phyloP scores from a whole-genome alignment of 1,284 basidiomycete species.

The Ceratobasidium sp. region DNA sequence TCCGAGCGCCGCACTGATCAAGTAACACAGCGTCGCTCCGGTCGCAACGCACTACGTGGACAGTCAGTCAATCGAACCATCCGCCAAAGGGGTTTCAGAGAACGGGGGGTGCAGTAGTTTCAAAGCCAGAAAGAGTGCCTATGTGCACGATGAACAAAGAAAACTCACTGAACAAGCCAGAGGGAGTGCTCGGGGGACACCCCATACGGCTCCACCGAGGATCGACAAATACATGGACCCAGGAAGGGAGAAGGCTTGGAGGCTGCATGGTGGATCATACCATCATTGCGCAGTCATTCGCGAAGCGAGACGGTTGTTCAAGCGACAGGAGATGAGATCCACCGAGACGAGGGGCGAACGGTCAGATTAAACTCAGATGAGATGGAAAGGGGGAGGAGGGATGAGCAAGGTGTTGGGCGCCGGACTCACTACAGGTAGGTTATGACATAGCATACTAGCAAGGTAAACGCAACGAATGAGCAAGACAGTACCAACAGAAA shows the following conservation, averaged over 20 bases:
- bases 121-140: neutral
- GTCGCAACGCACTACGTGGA: slow-evolving; percentile 78
- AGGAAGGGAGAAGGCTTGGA: slow-evolving; percentile 96
- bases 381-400: slow-evolving; percentile 9
- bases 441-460: slow-evolving; percentile 81
- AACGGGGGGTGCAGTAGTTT: neutral
- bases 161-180: slow-evolving; percentile 80
- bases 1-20: slow-evolving; percentile 88
- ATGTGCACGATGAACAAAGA: neutral
- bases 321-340: slow-evolving; percentile 14
- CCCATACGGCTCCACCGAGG: slow-evolving; percentile 95
- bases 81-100: neutral
- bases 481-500: neutral
- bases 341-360: neutral
- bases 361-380: slow-evolving; percentile 24
- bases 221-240: slow-evolving; percentile 99
- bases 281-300: neutral
- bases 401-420: slow-evolving; percentile 33
- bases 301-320: slow-evolving; percentile 18
- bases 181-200: slow-evolving; percentile 87
- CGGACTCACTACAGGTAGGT: slow-evolving; percentile 91
- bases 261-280: slow-evolving; percentile 61
- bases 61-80: neutral
- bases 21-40: slow-evolving; percentile 93
- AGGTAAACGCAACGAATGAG: neutral